phyloP scores from a whole-genome alignment of 257 asterid genomes.

The Nicotiana paniculata region DNA sequence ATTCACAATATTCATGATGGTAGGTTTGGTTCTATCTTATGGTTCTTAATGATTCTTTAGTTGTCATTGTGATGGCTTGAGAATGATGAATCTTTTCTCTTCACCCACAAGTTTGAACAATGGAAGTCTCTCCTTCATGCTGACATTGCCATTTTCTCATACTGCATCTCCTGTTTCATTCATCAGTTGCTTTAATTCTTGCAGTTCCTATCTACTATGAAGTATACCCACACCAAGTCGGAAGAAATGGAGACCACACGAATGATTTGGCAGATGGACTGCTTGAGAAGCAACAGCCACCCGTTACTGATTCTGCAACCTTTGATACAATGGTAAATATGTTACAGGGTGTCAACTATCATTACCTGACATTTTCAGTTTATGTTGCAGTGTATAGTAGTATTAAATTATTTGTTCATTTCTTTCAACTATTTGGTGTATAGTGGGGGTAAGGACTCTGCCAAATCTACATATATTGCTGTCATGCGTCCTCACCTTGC shows the following conservation, averaged over 20 bases:
- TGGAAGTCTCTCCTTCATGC: background rate
- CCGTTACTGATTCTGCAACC: conserved; percentile 12
- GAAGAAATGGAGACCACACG: conserved; percentile 13
- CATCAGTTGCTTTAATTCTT: conserved; percentile 5
- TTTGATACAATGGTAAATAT: conserved; percentile 22
- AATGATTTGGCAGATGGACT: conserved; percentile 11
- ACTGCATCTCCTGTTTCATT: background rate
- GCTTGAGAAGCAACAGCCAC: conserved; percentile 14
- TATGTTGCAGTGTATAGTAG: background rate
- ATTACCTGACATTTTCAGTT: background rate
- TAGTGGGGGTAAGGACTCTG: background rate
- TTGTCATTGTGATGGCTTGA: background rate
- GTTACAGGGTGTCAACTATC: background rate
- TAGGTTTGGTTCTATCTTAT: conserved; percentile 19
- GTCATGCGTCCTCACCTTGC: background rate
- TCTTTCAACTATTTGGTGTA: background rate
- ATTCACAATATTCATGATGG: conserved; percentile 46
- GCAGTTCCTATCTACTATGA: conserved; percentile 24
- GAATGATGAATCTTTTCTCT: background rate
- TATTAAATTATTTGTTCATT: background rate
- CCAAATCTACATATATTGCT: background rate
- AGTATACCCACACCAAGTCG: conserved; percentile 8
- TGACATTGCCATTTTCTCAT: background rate
- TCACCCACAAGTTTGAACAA: background rate
- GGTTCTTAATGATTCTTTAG: background rate